Conservation (phyloP, 192 early-diverging fungal genomes). For the Coemansia sp. region DNA sequence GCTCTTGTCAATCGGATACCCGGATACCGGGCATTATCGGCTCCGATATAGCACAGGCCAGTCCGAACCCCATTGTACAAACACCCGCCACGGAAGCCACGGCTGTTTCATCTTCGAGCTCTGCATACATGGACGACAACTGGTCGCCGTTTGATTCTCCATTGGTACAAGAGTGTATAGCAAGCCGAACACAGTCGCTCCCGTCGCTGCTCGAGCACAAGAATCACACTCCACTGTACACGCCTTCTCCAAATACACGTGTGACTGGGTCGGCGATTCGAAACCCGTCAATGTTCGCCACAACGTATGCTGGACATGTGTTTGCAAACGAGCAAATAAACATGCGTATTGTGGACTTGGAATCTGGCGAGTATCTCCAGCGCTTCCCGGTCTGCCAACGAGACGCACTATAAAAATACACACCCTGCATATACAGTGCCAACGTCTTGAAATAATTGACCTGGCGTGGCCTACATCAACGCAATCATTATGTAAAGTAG, state of each 20-base stretch:
- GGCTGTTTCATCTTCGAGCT: not conserved
- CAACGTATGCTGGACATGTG: slow-evolving; percentile 30
- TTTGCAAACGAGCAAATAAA: slow-evolving; percentile 32
- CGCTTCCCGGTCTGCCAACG: slow-evolving; percentile 16
- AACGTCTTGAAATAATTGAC: too few species aligned
- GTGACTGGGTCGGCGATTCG: not conserved
- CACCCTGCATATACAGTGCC: not conserved
- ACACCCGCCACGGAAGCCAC: not conserved
- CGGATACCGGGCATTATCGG: not conserved
- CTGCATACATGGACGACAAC: slow-evolving; percentile 10
- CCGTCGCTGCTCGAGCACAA: slow-evolving; percentile 23
- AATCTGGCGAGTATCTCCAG: slow-evolving; percentile 39
- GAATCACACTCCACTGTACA: slow-evolving; percentile 21
- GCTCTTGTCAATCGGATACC: not conserved
- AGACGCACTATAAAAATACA: not conserved
- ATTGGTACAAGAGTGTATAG: slow-evolving; percentile 21
- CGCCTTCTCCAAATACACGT: not conserved
- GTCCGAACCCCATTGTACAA: not conserved
- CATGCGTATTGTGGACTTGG: slow-evolving; percentile 30
- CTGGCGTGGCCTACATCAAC: too few species aligned
- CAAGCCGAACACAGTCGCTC: not conserved
- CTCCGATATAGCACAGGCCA: not conserved
- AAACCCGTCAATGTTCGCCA: slow-evolving; percentile 12
- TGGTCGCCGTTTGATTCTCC: slow-evolving; percentile 43
- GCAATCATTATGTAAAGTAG: too few species aligned